phyloP scores from a whole-genome alignment of 179 eudicot genomes.

The Beta macrorhiza region DNA sequence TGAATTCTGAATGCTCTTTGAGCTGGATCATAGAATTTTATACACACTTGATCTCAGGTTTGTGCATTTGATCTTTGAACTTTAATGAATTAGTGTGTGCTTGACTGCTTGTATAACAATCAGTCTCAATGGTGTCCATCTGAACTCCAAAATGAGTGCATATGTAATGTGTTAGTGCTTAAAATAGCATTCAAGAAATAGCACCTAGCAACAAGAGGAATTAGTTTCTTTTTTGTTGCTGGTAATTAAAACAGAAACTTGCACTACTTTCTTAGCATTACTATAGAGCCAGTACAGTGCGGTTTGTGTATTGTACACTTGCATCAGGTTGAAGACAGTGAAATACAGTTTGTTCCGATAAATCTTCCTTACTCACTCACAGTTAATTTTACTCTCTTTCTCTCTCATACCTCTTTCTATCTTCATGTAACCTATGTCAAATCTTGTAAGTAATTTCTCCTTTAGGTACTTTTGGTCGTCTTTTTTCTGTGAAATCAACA shows the following conservation, averaged over 20 bases:
- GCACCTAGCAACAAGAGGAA: not conserved
- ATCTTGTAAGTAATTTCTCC: constrained; percentile 28
- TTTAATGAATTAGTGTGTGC: not conserved
- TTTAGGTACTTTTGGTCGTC: constrained; percentile 10
- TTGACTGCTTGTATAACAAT: not conserved
- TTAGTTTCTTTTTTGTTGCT: too few relatives aligned
- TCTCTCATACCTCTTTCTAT: constrained; percentile 21
- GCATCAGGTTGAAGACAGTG: too few relatives aligned
- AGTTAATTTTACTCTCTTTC: too few relatives aligned
- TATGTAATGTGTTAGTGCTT: not conserved
- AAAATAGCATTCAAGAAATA: not conserved
- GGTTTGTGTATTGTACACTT: too few relatives aligned
- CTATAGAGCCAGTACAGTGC: too few relatives aligned
- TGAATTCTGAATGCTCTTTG: not conserved
- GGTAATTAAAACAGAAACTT: too few relatives aligned
- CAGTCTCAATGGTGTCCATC: not conserved
- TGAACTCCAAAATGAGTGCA: not conserved
- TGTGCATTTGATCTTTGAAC: not conserved
- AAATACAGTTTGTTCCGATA: too few relatives aligned
- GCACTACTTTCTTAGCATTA: too few relatives aligned
- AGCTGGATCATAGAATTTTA: not conserved
- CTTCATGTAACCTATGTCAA: constrained; percentile 33
- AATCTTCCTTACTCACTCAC: too few relatives aligned
- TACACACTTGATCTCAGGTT: not conserved
- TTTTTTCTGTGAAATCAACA: not conserved